phyloP scores from a whole-genome alignment of 2,329 filamentous ascomycete species.

The Coleophoma crateriformis region DNA sequence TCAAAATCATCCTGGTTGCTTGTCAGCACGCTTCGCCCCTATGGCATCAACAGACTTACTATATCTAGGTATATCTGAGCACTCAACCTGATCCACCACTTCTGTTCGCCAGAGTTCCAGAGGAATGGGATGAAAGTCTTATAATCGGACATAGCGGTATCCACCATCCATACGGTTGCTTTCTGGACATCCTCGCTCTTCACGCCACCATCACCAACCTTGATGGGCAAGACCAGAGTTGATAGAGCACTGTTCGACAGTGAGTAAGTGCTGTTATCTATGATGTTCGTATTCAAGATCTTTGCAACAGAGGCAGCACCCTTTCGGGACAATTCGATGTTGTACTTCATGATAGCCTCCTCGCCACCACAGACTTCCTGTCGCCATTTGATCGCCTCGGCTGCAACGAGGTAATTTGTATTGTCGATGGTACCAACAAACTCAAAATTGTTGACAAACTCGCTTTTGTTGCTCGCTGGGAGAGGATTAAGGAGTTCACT shows the following conservation, averaged over 20 bases:
- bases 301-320: constrained; percentile 57
- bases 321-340: constrained; percentile 53
- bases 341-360: constrained; percentile 59
- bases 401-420: constrained; percentile 65
- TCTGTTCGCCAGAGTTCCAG: constrained; percentile 44
- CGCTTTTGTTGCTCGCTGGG: constrained; percentile 34
- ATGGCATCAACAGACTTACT: background rate
- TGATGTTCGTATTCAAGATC: constrained; percentile 61
- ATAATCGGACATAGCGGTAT: constrained; percentile 49
- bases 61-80: constrained; percentile 81
- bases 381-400: constrained; percentile 68
- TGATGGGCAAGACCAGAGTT: constrained; percentile 69
- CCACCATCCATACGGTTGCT: constrained; percentile 53
- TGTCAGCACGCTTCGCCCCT: background rate
- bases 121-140: constrained; percentile 63
- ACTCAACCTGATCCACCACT: constrained; percentile 67
- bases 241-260: constrained; percentile 63
- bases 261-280: constrained; percentile 60
- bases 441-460: constrained; percentile 67
- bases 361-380: constrained; percentile 68
- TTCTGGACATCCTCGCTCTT: constrained; percentile 22
- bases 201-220: constrained; percentile 18
- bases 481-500: constrained; percentile 27
- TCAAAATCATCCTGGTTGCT: constrained; percentile 58
- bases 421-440: constrained; percentile 74